Conservation (phyloP, 73 alveolate species). For the Stentor roeselii region DNA sequence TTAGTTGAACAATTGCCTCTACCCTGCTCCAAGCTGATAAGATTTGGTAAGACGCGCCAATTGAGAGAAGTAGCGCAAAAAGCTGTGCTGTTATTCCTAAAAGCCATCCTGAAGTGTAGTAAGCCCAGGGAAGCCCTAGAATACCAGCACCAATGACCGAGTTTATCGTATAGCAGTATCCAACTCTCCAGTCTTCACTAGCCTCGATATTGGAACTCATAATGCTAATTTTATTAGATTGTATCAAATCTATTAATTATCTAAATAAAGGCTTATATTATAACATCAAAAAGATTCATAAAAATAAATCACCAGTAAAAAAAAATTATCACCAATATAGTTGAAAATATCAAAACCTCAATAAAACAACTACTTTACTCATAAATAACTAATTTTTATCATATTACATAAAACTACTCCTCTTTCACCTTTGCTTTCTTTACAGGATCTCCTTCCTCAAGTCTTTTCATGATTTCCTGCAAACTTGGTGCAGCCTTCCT, state of each 20-base stretch:
- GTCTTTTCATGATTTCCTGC: slow-evolving; percentile 6
- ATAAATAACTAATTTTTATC: no score
- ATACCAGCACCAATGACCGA: slow-evolving; percentile 15
- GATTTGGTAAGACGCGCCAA: neutral
- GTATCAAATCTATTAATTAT: no score
- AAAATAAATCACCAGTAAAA: no score
- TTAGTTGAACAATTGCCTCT: neutral
- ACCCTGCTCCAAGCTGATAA: neutral
- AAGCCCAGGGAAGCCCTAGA: slow-evolving; percentile 5
- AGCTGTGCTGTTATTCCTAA: neutral
- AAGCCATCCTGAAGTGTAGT: slow-evolving; percentile 2
- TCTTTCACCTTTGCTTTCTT: neutral
- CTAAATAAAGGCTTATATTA: no score
- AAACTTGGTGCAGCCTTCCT: neutral
- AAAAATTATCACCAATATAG: no score
- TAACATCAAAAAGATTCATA: no score
- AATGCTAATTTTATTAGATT: no score
- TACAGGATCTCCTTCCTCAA: neutral
- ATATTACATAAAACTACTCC: no score
- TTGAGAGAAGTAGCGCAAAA: neutral
- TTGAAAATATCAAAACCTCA: no score
- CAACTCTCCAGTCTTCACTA: neutral
- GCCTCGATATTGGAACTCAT: neutral
- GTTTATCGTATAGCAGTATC: neutral
- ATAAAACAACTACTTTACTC: no score